These are phyloP conservation scores for Talaromyces adpressus DNA, from an alignment of 495 filamentous ascomycete genomes.

Conservation along the genomic window DNA sequence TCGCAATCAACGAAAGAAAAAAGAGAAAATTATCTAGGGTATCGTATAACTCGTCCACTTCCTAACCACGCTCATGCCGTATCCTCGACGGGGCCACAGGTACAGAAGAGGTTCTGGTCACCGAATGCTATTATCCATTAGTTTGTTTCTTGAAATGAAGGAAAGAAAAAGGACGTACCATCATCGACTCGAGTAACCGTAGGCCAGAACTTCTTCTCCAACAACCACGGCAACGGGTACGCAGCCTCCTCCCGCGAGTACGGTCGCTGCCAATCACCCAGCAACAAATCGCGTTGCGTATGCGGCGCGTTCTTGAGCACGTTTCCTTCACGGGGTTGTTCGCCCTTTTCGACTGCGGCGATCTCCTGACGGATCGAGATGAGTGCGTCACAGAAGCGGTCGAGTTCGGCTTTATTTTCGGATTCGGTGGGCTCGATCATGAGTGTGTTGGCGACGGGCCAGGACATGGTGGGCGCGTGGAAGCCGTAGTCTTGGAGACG, in stretches of 20 bases:
- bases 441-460: constrained; percentile 91
- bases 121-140: constrained; percentile 60
- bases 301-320: constrained; percentile 91
- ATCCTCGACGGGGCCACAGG: constrained; percentile 73
- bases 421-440: constrained; percentile 99
- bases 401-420: constrained; percentile 88
- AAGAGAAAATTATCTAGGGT: neutral
- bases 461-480: constrained; percentile 97
- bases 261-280: constrained; percentile 61
- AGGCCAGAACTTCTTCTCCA: constrained; percentile 99
- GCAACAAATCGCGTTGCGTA: constrained; percentile 72
- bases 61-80: constrained; percentile 19
- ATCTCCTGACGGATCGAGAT: constrained; percentile 89
- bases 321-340: constrained; percentile 72
- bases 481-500: constrained; percentile 97
- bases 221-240: constrained; percentile 77
- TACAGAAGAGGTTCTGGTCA: constrained; percentile 92
- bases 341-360: constrained; percentile 72
- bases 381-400: constrained; percentile 89
- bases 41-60: constrained; percentile 2
- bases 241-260: constrained; percentile 82
- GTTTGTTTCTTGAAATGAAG: neutral
- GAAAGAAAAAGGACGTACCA: constrained; percentile 47
- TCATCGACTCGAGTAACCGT: constrained; percentile 85
- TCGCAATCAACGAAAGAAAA: neutral